phyloP scores from a whole-genome alignment of 2,329 filamentous ascomycete species.

The Macrophomina pseudophaseolina region DNA sequence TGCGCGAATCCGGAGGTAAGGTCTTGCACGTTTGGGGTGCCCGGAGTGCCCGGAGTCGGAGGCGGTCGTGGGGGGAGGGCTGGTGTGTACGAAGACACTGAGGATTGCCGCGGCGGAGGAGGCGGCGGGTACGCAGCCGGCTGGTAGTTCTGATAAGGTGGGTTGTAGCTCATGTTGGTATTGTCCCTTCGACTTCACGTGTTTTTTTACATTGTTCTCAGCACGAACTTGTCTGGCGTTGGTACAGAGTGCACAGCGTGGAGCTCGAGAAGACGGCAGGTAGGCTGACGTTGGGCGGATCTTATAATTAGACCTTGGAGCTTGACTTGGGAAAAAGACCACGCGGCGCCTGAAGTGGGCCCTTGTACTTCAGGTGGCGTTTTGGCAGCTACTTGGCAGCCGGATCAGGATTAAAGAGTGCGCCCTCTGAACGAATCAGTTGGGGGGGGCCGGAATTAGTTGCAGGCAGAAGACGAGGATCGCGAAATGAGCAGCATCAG shows the following conservation, averaged over 20 bases:
- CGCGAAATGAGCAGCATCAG: neutral
- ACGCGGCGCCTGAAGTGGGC: constrained; percentile 1
- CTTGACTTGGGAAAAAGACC: neutral
- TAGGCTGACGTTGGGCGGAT: neutral
- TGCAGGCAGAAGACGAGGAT: neutral
- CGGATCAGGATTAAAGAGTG: neutral
- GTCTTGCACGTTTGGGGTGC: neutral
- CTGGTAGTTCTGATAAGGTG: neutral
- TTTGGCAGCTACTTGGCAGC: constrained; percentile 9
- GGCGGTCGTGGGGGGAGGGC: constrained; percentile 1
- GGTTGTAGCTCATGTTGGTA: constrained; percentile 2
- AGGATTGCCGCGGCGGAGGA: neutral
- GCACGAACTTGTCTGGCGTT: neutral
- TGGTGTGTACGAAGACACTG: neutral
- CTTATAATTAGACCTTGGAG: constrained; percentile 10
- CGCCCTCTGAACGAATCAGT: neutral
- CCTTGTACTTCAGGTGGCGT: constrained; percentile 12
- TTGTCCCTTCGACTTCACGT: neutral
- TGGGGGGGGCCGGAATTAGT: constrained; percentile 1
- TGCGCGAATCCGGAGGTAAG: neutral
- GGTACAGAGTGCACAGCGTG: no score
- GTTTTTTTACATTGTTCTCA: neutral
- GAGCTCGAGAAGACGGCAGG: neutral
- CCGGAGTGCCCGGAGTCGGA: neutral
- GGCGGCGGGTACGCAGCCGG: constrained; percentile 1